Conservation (phyloP, 352 stramenopile genomes). For the Detonula confervacea region DNA sequence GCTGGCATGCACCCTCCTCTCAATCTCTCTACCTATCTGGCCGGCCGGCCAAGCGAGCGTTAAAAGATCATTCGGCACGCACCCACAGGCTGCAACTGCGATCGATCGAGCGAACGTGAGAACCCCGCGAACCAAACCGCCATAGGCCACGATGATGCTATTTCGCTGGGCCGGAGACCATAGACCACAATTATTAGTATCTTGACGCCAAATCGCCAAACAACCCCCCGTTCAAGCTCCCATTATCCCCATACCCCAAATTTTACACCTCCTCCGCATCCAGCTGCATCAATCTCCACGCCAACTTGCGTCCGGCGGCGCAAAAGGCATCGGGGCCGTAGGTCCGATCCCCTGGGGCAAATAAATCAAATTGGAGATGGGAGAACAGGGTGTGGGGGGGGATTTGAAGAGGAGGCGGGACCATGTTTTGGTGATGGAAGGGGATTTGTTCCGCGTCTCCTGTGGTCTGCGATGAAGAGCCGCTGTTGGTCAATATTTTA, state of each 20-base stretch:
- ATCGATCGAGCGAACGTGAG: no score
- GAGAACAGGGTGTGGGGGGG: constrained; percentile 43
- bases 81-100: no score
- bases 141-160: no score
- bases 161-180: no score
- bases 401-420: constrained; percentile 70
- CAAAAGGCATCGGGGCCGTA: constrained; percentile 81
- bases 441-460: constrained; percentile 79
- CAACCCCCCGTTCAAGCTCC: constrained; percentile 72
- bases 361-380: constrained; percentile 68
- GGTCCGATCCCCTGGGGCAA: constrained; percentile 79
- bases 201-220: constrained; percentile 83
- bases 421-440: constrained; percentile 75
- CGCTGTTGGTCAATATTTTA: no score
- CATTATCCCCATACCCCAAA: constrained; percentile 84
- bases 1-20: no score
- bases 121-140: no score
- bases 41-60: no score
- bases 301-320: constrained; percentile 79
- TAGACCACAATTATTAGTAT: no score
- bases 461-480: no score
- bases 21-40: no score
- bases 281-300: constrained; percentile 73
- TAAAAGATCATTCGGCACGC: no score
- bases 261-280: constrained; percentile 59